Evolutionary conservation across 2,329 filamentous ascomycete species (phyloP), one percentile per base, ranked within the genome.

Genomic region (Sporothrix inflata): DNA sequence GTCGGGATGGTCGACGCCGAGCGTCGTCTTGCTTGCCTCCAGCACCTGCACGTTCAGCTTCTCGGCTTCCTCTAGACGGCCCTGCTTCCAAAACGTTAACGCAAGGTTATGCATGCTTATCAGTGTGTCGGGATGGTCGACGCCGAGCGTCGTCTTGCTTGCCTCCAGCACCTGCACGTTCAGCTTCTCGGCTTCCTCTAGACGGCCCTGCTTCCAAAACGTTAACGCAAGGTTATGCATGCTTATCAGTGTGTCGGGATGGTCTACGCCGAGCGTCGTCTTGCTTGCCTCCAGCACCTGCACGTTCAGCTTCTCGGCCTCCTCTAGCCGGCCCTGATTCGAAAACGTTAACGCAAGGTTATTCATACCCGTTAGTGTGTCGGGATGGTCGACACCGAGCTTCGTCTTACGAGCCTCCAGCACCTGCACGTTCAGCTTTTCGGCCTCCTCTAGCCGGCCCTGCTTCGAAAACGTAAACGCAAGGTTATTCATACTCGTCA

Each of bases 1-100:
- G 71, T 65, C 34, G 27, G 55, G 55, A 55, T 72, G 65, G 57
- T 63, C 49, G n/a, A 34, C 30, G 6, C 30, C 30, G 30, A 34
- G 30, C 30, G 3, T 34, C 30, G 30, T 34, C 30, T 34, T 34
- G 30, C 30, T 3, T 3, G 53, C 16, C 53, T 69, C 53, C 9
- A 74, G 16, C 34, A 49, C 27, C 40, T 71, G 30, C 14, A 53
- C 40, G 2, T 42, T 3, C 11, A 73, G 34, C 69, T 71, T 21
- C 38, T 77, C 74, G 4, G 74, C 74, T 40, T 75, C 73, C 16
- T 69, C 60, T 47, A 73, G 74, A 65, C 73, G 72, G 40, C 14
- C 7, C 70, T 71, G n/a, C 19, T 8, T 11, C 5, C 30, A 3
- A 6, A 3, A 34, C 30, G 30, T 34, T 3, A 6, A 34, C 30